These are phyloP conservation scores for Silene latifolia DNA, from an alignment of 148 eudicot species.

Conservation along the genomic window DNA sequence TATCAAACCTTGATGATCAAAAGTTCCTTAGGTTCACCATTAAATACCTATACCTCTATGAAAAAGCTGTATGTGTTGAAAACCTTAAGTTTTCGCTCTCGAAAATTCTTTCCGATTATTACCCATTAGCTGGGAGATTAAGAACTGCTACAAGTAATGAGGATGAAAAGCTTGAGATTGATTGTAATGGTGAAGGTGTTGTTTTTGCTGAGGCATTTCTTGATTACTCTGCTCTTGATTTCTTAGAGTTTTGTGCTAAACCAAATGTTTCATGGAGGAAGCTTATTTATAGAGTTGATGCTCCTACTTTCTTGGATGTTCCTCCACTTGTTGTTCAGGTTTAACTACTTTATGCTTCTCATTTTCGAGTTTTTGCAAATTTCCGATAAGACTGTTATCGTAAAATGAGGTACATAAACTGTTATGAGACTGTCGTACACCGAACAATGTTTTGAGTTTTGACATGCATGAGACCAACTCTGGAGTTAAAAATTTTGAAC, in stretches of 20 bases:
- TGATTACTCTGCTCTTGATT: slow-evolving; percentile 54
- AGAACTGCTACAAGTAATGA: slow-evolving; percentile 20
- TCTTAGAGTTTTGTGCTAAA: slow-evolving; percentile 41
- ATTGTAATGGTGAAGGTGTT: slow-evolving; percentile 90
- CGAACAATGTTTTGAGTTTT: no score
- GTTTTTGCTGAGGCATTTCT: slow-evolving; percentile 69
- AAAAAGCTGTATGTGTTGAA: slow-evolving; percentile 35
- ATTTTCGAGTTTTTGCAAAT: background rate
- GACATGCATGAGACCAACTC: no score
- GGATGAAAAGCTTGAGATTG: slow-evolving; percentile 64
- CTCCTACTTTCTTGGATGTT: slow-evolving; percentile 64
- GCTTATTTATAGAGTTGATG: slow-evolving; percentile 58
- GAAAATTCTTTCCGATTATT: slow-evolving; percentile 56
- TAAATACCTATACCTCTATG: slow-evolving; percentile 64
- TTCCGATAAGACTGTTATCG: background rate
- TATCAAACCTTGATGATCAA: slow-evolving; percentile 88
- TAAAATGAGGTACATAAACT: background rate
- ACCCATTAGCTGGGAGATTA: slow-evolving; percentile 87
- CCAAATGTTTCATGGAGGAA: slow-evolving; percentile 82
- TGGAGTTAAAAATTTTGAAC: no score
- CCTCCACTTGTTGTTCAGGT: slow-evolving; percentile 96
- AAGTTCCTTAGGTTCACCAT: slow-evolving; percentile 80
- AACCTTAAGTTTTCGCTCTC: slow-evolving; percentile 57
- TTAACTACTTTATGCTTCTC: background rate
- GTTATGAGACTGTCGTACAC: no score